Conservation (phyloP, 2,329 filamentous ascomycete genomes). For the Fusarium ambrosium region DNA sequence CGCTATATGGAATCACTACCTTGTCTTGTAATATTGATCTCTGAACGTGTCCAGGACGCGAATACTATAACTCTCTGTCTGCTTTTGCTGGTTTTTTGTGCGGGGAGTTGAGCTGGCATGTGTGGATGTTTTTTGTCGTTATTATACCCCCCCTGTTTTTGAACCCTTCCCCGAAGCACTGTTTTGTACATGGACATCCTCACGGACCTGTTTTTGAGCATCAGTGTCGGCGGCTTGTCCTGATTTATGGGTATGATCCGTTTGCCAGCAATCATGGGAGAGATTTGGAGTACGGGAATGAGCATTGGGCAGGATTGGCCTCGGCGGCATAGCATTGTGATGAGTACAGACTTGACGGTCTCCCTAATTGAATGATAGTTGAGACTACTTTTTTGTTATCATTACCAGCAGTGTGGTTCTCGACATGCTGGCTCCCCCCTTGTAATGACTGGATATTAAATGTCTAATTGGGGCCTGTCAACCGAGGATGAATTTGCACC, state of each 20-base stretch:
- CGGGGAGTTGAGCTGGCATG: conserved; percentile 37
- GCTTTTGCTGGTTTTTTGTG: conserved; percentile 26
- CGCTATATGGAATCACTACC: conserved; percentile 29
- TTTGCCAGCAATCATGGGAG: neutral
- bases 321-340: conserved; percentile 12
- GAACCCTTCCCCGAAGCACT: conserved; percentile 15
- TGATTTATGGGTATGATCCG: neutral
- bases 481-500: neutral
- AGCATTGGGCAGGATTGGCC: conserved; percentile 5
- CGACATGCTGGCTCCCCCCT: neutral
- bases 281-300: conserved; percentile 11
- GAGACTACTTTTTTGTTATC: neutral
- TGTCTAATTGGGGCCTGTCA: neutral
- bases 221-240: conserved; percentile 6
- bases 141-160: conserved; percentile 44
- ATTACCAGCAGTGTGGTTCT: neutral
- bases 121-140: conserved; percentile 32
- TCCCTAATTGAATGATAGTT: conserved; percentile 16
- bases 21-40: conserved; percentile 38
- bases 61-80: conserved; percentile 9
- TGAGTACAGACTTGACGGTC: conserved; percentile 13
- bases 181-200: conserved; percentile 8
- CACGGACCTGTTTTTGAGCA: conserved; percentile 6
- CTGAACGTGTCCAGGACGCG: conserved; percentile 19
- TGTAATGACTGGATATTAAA: neutral